Conservation (phyloP, 331 rosid genomes). For the Malus hybrid region DNA sequence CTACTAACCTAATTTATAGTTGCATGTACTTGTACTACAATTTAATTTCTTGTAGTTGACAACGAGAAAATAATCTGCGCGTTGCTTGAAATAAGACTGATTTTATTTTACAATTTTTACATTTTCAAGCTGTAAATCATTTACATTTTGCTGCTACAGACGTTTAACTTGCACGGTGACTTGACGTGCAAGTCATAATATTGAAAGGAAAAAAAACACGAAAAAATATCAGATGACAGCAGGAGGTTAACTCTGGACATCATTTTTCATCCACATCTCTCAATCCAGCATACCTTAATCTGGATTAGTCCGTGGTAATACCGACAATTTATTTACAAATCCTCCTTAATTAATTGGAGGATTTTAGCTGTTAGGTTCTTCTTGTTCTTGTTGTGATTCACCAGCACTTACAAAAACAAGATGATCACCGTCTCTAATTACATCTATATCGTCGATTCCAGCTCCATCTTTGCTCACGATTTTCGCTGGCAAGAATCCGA, state of each 20-base stretch:
- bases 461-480: conserved; percentile 59
- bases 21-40: too few relatives aligned
- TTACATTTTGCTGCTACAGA: background rate
- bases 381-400: background rate
- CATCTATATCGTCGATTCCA: conserved; percentile 63
- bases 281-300: too few relatives aligned
- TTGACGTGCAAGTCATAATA: background rate
- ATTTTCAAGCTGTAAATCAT: background rate
- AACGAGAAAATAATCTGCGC: too few relatives aligned
- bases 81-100: too few relatives aligned
- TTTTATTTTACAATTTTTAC: too few relatives aligned
- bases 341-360: background rate
- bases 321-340: background rate
- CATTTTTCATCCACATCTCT: too few relatives aligned
- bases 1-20: too few relatives aligned
- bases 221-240: background rate
- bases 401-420: conserved; percentile 40
- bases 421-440: conserved; percentile 86
- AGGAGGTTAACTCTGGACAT: too few relatives aligned
- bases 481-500: conserved; percentile 33
- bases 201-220: background rate
- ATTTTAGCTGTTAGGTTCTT: conserved; percentile 2
- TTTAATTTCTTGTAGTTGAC: too few relatives aligned
- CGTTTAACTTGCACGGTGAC: background rate
- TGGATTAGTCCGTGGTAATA: too few relatives aligned